Percentiles rank a stretch among this genome's conserved stretches.
Conservation (phyloP, 768 basidiomycete genomes). For the Dacryopinax primogenitus region DNA sequence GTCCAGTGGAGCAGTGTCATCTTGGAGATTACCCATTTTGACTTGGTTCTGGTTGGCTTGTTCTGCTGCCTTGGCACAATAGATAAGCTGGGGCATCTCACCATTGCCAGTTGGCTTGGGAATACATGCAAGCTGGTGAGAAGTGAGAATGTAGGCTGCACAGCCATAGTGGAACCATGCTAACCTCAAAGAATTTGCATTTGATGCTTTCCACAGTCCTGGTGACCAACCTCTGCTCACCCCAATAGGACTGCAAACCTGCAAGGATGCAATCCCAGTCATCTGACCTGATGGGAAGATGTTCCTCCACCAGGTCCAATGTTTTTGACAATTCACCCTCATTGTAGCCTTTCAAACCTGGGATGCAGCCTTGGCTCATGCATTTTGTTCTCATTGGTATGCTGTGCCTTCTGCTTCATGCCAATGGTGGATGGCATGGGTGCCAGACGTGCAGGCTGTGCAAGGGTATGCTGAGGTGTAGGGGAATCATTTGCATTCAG, state of each 20-base stretch:
- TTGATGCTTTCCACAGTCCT: neutral
- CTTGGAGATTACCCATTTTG: neutral
- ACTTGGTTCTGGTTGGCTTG: neutral
- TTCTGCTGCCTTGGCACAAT: neutral
- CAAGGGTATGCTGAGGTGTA: no score
- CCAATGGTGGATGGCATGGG: no score
- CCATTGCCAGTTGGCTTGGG: neutral
- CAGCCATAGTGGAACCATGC: neutral
- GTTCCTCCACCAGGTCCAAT: neutral
- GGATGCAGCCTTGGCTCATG: no score
- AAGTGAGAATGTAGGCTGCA: neutral
- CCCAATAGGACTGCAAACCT: neutral
- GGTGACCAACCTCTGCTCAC: neutral
- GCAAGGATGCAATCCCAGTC: neutral
- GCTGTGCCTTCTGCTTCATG: no score
- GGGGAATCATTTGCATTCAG: no score
- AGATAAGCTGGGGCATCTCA: neutral
- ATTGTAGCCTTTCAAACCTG: no score
- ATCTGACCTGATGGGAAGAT: neutral
- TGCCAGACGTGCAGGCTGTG: no score
- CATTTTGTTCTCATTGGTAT: no score
- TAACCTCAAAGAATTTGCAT: neutral
- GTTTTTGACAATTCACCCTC: no score
- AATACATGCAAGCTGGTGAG: neutral
- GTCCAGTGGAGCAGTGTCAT: neutral